Evolutionary conservation across 2,329 filamentous ascomycete genomes (phyloP), one percentile per base, ranked within the genome.

Genomic region (Trichophyton simii): DNA sequence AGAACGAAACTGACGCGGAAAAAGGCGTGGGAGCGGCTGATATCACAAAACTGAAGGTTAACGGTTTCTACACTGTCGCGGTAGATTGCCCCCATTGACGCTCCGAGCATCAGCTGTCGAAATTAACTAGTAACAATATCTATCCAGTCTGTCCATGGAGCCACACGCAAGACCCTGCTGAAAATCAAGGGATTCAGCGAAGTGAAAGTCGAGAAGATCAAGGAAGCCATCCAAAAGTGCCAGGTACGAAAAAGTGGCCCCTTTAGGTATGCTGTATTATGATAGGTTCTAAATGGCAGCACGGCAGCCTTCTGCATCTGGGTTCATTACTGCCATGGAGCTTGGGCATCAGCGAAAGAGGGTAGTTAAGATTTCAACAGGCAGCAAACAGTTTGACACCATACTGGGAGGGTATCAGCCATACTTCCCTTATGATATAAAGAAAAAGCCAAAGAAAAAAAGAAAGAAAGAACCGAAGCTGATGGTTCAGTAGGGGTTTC

Each of bases 181-280:
- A 87, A 83, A 70, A 87, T 87, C 71, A 87, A 86, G 68, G 85
- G 85, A 7, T 86, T 87, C 72, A 87, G 84, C 62, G 85, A 87
- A 69, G 78, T 83, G 68, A 87, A 87, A 71, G 85, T 87, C 3
- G 85, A 87, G 65, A 87, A 87, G 71, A 79, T 87, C 69, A 87
- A 86, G 68, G 85, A 87, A 66, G 85, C 85, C 57, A 79, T 84
- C 60, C 77, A 78, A 54, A 86, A 86, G 70, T 83, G 81, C 63
- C 73, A 81, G 70, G 82, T 83, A 71, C 22, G 41, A 54, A 41
- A 18, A 7, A 31, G 28, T 31, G 28, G 6, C 6, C 28, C 7
- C 28, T 31, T 36, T 42, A 22, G 15, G 28, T 34, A 42, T 41
- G 31, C 7, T 11, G 4, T 63, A 42, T 31, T 50, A 15, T 59